Percentiles rank a stretch among this genome's conserved stretches.
Conservation (phyloP, 371 early-diverging fungal species). For the Mucor lusitanicus region DNA sequence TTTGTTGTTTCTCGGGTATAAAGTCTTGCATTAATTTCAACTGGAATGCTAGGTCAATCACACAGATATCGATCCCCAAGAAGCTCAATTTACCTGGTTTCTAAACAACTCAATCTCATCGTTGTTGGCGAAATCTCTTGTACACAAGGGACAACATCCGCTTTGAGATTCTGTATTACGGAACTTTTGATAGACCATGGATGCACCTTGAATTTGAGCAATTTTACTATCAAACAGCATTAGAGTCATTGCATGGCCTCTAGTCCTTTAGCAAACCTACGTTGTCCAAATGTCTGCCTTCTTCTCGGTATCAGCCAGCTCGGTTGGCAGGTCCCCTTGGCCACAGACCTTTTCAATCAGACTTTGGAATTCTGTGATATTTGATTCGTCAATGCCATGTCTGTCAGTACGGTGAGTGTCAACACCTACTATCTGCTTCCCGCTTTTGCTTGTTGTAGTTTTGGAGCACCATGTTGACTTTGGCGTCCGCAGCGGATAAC, state of each 20-base stretch:
- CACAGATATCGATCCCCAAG: background rate
- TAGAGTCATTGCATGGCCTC: background rate
- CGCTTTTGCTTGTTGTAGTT: conserved; percentile 12
- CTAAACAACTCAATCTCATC: conserved; percentile 56
- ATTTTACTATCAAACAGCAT: background rate
- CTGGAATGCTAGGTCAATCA: conserved; percentile 7
- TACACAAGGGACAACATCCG: conserved; percentile 75
- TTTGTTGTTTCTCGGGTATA: conserved; percentile 50
- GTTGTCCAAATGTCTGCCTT: conserved; percentile 19
- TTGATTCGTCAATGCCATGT: background rate
- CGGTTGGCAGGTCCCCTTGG: conserved; percentile 24
- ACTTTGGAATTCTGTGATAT: background rate
- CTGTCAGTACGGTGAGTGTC: background rate
- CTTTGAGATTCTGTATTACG: conserved; percentile 44
- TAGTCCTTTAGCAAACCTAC: conserved; percentile 14
- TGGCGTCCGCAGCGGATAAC: conserved; percentile 40
- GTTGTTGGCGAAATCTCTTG: conserved; percentile 53
- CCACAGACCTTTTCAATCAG: conserved; percentile 20
- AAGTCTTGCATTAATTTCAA: conserved; percentile 34
- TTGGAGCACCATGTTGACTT: conserved; percentile 38
- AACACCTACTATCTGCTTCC: conserved; percentile 21
- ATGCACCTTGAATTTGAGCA: conserved; percentile 2
- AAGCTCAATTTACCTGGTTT: conserved; percentile 17
- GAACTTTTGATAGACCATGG: conserved; percentile 64
- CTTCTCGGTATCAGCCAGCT: conserved; percentile 18